Evolutionary conservation across 257 asterid species (phyloP), one percentile per base, ranked within the genome.

Genomic region (Nyctanthes arbortristis): DNA sequence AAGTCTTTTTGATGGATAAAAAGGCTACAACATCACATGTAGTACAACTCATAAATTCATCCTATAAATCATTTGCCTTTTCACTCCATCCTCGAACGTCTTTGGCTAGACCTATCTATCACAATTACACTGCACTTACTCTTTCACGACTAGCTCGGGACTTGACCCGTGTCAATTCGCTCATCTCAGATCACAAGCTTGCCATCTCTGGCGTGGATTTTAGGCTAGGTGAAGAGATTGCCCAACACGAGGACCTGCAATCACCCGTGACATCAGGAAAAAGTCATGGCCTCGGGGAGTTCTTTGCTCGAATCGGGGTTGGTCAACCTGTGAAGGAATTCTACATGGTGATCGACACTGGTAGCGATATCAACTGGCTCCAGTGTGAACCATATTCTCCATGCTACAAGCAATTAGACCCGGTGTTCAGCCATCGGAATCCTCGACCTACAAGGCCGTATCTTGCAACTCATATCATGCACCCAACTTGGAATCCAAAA

Each of bases 311-410:
- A 12, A 37, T 92, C 45, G 98, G 98, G 0, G 78, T 92, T 30
- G 98, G 98, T 3, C 81, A 60, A 29, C 98, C 97, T 40, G 84
- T 32, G 0, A 78, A 68, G 31, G 62, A 81, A 4, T 77, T 54
- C 33, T 85, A 47, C 70, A 73, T 92, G 81, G 87, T 81, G 0
- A 71, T 86, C 0, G 98, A 89, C 39, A 86, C 85, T 1, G 97
- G 95, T 0, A 92, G 97, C 13, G 98, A 92, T 39, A 39, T 92
- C 62, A 86, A 70, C 57, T 92, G 98, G 98, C 80, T 92, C 36
- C 97, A 92, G 36, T 90, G 97, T 70, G 55, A 78, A 18, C 97
- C 98, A 4, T 92, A 97, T 72, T 0, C 40, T 57, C 73, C 71
- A 7, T 92, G 97, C 73, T 89, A 89, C 85, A 63, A 54, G 1